Base-by-base conservation (phyloP, 495 filamentous ascomycete genomes). In the Penicillium mononematosum region DNA sequence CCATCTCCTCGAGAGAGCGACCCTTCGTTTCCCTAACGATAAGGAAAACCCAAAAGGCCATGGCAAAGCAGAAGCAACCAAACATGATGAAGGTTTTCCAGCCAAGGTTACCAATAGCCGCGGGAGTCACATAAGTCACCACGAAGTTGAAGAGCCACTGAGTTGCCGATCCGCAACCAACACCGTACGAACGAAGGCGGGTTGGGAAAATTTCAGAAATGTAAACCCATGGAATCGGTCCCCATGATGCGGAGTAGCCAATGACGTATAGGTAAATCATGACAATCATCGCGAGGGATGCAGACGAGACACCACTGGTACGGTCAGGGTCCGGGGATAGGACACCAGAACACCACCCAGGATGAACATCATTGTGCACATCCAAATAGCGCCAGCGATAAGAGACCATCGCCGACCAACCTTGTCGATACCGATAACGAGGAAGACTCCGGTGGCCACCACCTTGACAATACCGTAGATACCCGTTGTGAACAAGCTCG, bases 381-480 rank as follows among this genome's bases (percentile, higher is more conserved):
- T 38, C 36, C 24, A 47, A 25, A 31, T 27, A 6, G 25, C 45
- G 6, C 14, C 29, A 10, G 24, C 45, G 20, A 47, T n/a, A 10
- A 27, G 29, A 31, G 44, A 46, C 44, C 44, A 25, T 24, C 44
- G 44, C 11, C 44, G 44, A 25, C 44, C 44, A 6, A 46, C 8
- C 14, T 22, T 24, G 20, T 46, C 44, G 12, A 46, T 25, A 25
- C 19, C 44, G 16, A 46, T 2, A 5, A 46, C n/a, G 22, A 46
- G 19, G 24, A 46, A 46, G 19, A 46, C 8, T 24, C 19, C 20
- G 24, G 19, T 24, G 44, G 10, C 3, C 1, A 46, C 12, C 3
- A 46, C 44, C 44, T 46, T 46, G 19, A 46, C 44, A 17, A 46
- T 46, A 16, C 44, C 44, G 8, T 46, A 46, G 44, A 46, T 46